Conservation (phyloP, 2,329 filamentous ascomycete species). For the Epichloe uncinata region DNA sequence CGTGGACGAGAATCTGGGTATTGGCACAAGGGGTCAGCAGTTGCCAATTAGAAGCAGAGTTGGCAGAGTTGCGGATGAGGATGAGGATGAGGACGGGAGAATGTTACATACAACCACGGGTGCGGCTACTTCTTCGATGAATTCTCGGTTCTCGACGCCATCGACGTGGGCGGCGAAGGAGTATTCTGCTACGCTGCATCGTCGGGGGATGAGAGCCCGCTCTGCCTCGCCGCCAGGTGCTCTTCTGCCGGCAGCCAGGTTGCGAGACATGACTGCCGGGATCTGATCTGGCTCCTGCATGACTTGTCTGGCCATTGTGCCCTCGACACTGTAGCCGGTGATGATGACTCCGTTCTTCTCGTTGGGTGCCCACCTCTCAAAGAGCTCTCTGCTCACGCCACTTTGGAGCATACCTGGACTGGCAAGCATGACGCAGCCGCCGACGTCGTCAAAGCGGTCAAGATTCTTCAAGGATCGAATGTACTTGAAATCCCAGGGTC, state of each 20-base stretch:
- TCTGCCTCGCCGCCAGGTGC: constrained; percentile 58
- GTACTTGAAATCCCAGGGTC: constrained; percentile 93
- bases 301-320: constrained; percentile 94
- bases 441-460: constrained; percentile 91
- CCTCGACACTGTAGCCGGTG: constrained; percentile 95
- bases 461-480: constrained; percentile 85
- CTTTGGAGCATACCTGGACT: constrained; percentile 98
- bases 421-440: constrained; percentile 91
- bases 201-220: constrained; percentile 78
- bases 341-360: constrained; percentile 97
- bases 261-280: constrained; percentile 78
- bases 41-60: neutral
- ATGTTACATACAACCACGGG: constrained; percentile 61
- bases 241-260: constrained; percentile 48
- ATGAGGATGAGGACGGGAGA: neutral
- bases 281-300: constrained; percentile 93
- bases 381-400: constrained; percentile 79
- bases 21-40: neutral
- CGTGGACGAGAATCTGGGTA: constrained; percentile 93
- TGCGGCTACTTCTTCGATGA: constrained; percentile 86
- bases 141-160: constrained; percentile 87
- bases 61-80: too few relatives aligned
- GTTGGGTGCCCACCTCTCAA: constrained; percentile 93
- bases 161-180: constrained; percentile 96
- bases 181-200: constrained; percentile 88